Evolutionary conservation across 768 basidiomycete species (phyloP).

Genomic region (Tricholoma sp.): DNA sequence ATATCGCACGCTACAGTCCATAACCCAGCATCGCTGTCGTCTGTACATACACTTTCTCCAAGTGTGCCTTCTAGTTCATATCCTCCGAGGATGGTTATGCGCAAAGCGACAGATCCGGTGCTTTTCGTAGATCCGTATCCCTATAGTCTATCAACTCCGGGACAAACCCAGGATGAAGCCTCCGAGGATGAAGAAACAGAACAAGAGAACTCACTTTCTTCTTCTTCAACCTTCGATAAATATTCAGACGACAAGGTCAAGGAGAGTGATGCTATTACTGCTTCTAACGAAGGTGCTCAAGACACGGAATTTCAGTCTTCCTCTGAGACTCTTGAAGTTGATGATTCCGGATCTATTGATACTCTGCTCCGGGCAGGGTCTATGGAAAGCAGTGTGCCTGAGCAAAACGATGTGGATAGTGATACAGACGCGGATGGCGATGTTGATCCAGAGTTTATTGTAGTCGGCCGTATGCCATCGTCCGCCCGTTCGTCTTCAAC

Average conservation of each 20-base stretch:
- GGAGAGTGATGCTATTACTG: not conserved
- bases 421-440: slow-evolving; percentile 34
- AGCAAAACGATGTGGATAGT: not conserved
- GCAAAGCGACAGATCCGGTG: slow-evolving; percentile 25
- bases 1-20: not conserved
- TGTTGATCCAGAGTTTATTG: slow-evolving; percentile 29
- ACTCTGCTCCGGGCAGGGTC: not conserved
- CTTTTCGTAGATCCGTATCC: slow-evolving; percentile 41
- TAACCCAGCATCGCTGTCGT: not conserved
- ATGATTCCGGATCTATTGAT: not conserved
- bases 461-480: not conserved
- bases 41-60: not conserved
- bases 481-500: not conserved
- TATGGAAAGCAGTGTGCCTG: not conserved
- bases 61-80: slow-evolving; percentile 1
- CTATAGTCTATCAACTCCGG: slow-evolving; percentile 42
- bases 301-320: not conserved
- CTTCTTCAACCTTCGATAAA: slow-evolving; percentile 23
- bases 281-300: not conserved
- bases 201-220: slow-evolving; percentile 26
- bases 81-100: slow-evolving; percentile 10
- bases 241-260: slow-evolving; percentile 14
- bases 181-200: slow-evolving; percentile 22
- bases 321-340: not conserved
- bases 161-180: slow-evolving; percentile 4